These are phyloP conservation scores for Strobilomyces confusus DNA, from an alignment of 768 basidiomycete species.

Conservation along the genomic window DNA sequence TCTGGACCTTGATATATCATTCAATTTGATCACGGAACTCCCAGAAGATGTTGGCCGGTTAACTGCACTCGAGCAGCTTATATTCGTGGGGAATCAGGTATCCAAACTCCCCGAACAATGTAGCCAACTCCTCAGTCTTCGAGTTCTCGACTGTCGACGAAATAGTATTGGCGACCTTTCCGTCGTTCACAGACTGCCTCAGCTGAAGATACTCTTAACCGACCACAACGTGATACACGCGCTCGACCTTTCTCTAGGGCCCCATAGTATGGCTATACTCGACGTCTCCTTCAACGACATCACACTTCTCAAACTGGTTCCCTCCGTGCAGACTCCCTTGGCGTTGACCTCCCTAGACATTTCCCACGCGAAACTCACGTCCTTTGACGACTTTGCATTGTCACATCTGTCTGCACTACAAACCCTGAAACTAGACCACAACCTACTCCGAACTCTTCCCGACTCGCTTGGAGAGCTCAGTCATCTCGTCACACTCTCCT, in stretches of 20 bases:
- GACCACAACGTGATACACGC: constrained; percentile 83
- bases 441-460: constrained; percentile 79
- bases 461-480: constrained; percentile 75
- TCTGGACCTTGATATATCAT: constrained; percentile 87
- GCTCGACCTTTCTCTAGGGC: constrained; percentile 73
- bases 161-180: constrained; percentile 80
- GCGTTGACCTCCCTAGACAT: constrained; percentile 77
- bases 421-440: constrained; percentile 76
- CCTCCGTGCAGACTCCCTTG: constrained; percentile 43
- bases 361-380: constrained; percentile 83
- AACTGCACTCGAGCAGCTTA: constrained; percentile 60
- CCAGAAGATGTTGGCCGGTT: constrained; percentile 78
- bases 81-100: constrained; percentile 85
- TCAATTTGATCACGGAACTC: constrained; percentile 82
- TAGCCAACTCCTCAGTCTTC: constrained; percentile 52
- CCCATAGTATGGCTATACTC: constrained; percentile 52
- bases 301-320: constrained; percentile 65
- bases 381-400: constrained; percentile 71
- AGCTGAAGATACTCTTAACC: constrained; percentile 62
- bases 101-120: constrained; percentile 64
- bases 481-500: constrained; percentile 69
- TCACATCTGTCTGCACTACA: constrained; percentile 69
- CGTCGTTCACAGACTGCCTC: constrained; percentile 63
- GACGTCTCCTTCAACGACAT: constrained; percentile 88
- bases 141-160: constrained; percentile 76